These are phyloP conservation scores for Ceratonia siliqua DNA, from an alignment of 306 rosid species.

Conservation along the genomic window DNA sequence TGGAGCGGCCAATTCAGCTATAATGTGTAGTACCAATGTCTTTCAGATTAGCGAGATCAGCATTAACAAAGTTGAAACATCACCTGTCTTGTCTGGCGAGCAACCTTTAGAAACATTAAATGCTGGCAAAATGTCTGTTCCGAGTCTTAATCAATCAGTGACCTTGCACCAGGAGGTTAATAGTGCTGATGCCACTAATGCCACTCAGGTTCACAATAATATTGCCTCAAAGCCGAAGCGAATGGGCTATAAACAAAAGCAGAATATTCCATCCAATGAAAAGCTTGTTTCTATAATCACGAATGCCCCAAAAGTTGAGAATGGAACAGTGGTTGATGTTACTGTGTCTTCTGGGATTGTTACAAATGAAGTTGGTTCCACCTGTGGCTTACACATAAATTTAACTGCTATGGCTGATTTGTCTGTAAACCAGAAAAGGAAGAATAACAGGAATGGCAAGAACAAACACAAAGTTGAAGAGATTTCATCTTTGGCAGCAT, in stretches of 20 bases:
- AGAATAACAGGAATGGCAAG: conserved; percentile 59
- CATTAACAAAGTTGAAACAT: conserved; percentile 37
- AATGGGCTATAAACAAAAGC: conserved; percentile 61
- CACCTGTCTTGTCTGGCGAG: conserved; percentile 40
- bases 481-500: conserved; percentile 35
- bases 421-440: conserved; percentile 60
- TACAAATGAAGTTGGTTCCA: conserved; percentile 35
- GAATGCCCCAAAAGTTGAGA: conserved; percentile 37
- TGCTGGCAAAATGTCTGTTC: conserved; percentile 37
- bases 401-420: conserved; percentile 47
- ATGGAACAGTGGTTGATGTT: conserved; percentile 34
- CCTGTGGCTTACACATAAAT: conserved; percentile 38
- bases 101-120: conserved; percentile 38
- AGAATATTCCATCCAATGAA: conserved; percentile 43
- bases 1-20: conserved; percentile 32
- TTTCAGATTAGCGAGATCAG: conserved; percentile 39
- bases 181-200: conserved; percentile 38
- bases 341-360: conserved; percentile 40
- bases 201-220: conserved; percentile 50
- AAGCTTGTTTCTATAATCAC: conserved; percentile 40
- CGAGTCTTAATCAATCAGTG: too few species aligned
- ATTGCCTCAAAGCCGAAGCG: conserved; percentile 62
- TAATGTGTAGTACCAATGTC: conserved; percentile 36
- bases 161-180: conserved; percentile 52
- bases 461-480: conserved; percentile 65